Base-by-base conservation (phyloP, 805 yeast species). In the Zygoascus biomembranicola region DNA sequence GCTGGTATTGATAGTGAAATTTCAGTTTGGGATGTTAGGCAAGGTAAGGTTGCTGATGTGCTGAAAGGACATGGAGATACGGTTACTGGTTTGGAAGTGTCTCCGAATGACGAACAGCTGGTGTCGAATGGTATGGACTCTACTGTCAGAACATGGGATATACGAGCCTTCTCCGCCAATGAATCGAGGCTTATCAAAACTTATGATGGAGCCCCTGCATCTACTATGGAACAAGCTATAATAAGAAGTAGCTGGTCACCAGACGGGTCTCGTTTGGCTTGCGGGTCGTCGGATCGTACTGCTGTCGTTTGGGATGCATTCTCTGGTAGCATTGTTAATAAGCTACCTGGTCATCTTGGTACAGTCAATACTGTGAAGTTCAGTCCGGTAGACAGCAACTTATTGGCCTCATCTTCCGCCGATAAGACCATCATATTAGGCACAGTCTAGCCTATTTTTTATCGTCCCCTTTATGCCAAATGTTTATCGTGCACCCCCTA, bases 1-100 rank as follows among this genome's bases (percentile, higher is more conserved):
- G 71, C 84, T 0, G 95, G 95, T 0, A 77, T 87, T 2, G 92
- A 87, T 57, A 84, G 88, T 1, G 69, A 73, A 0, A 74, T 87
- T 0, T 63, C 69, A 43, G 83, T 81, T 1, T 83, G 77, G 69
- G 95, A 87, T 61, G 49, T 79, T 8, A 66, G 88, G 52, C 74
- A 78, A 0, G 23, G 42, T n/a, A 20, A 32, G 9, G 39, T 31
- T 16, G 44, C 76, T 8, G 82, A 84, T 79, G 67, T 63, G 51
- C 67, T 78, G 61, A 66, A 69, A 49, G 59, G 72, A 52, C 78
- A 80, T 52, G 62, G 68, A 6, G 85, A 80, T 48, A 55, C 63
- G 19, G 77, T 84, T 23, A 81, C 90, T 0, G 77, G 86, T 0
- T 55, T 86, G 23, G 63, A 73, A 1, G 63, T 82, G 26, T 74